Percentiles rank a stretch among this genome's conserved stretches.
Conservation (phyloP, 2,329 filamentous ascomycete genomes). For the Monosporascus sp. region DNA sequence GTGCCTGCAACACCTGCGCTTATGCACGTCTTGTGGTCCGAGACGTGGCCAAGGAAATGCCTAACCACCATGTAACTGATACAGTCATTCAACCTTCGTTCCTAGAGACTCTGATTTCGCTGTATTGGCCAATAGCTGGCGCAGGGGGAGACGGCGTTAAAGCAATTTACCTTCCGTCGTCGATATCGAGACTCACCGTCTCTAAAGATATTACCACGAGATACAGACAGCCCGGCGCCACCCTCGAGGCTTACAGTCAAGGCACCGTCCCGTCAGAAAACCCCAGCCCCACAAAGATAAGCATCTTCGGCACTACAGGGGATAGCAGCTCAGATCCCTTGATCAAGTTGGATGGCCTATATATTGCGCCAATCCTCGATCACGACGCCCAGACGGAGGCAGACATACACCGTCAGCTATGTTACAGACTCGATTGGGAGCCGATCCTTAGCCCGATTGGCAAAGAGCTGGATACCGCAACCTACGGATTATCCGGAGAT, state of each 20-base stretch:
- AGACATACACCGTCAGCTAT: constrained; percentile 33
- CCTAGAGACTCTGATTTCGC: constrained; percentile 34
- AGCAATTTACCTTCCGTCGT: constrained; percentile 37
- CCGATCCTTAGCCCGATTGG: constrained; percentile 27
- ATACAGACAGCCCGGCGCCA: constrained; percentile 22
- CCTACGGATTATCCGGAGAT: constrained; percentile 4
- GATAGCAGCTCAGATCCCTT: constrained; percentile 25
- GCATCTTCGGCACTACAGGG: constrained; percentile 28
- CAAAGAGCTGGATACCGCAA: constrained; percentile 6
- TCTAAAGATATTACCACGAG: constrained; percentile 23
- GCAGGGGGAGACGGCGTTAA: constrained; percentile 23
- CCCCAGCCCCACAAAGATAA: constrained; percentile 31
- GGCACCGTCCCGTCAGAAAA: constrained; percentile 21
- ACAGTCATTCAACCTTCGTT: constrained; percentile 32
- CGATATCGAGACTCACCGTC: constrained; percentile 33
- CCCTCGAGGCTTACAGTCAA: constrained; percentile 30
- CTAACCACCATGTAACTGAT: constrained; percentile 27
- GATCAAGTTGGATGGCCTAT: constrained; percentile 31
- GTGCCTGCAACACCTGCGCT: constrained; percentile 29
- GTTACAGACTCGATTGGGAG: constrained; percentile 43
- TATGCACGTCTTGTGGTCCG: constrained; percentile 28
- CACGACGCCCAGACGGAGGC: constrained; percentile 21
- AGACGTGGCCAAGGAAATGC: constrained; percentile 35
- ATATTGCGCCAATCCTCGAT: constrained; percentile 36
- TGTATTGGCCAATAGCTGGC: constrained; percentile 35